Evolutionary conservation across 257 asterid genomes (phyloP).

Genomic region (Anisodus tanguticus): DNA sequence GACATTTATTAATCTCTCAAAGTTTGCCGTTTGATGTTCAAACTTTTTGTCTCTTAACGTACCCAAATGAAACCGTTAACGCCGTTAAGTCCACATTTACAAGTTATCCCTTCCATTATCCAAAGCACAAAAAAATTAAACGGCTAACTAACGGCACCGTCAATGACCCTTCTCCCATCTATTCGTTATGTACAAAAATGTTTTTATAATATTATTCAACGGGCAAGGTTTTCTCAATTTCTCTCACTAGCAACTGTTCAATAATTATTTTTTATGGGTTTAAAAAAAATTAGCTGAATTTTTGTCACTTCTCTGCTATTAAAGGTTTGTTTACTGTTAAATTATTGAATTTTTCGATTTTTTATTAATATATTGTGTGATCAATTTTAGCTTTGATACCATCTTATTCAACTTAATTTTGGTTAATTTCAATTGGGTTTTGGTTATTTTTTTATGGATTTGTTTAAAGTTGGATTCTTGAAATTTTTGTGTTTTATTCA

Average conservation of each 20-base stretch:
- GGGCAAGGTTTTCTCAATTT: conserved; percentile 63
- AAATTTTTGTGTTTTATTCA: too few species aligned
- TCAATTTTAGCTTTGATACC: conserved; percentile 40
- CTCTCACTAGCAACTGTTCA: conserved; percentile 47
- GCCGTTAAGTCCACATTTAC: conserved; percentile 41
- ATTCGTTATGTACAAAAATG: conserved; percentile 83
- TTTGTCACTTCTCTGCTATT: conserved; percentile 29
- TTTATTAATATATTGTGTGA: conserved; percentile 29
- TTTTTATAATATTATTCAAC: conserved; percentile 59
- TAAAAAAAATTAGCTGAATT: conserved; percentile 33
- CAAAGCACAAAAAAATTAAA: conserved; percentile 38
- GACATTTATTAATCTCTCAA: conserved; percentile 3
- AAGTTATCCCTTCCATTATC: not conserved
- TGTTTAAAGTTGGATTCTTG: conserved; percentile 11
- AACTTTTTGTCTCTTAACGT: conserved; percentile 68
- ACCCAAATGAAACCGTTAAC: conserved; percentile 49
- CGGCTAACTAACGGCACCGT: conserved; percentile 69
- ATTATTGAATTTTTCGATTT: conserved; percentile 36
- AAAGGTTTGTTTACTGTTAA: conserved; percentile 29
- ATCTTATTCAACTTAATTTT: conserved; percentile 31
- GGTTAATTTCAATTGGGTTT: conserved; percentile 2
- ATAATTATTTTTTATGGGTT: conserved; percentile 8
- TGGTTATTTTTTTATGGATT: not conserved
- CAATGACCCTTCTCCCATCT: conserved; percentile 53
- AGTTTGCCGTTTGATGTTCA: conserved; percentile 95